phyloP scores from a whole-genome alignment of 192 early-diverging fungal species.

The Coemansia sp. region DNA sequence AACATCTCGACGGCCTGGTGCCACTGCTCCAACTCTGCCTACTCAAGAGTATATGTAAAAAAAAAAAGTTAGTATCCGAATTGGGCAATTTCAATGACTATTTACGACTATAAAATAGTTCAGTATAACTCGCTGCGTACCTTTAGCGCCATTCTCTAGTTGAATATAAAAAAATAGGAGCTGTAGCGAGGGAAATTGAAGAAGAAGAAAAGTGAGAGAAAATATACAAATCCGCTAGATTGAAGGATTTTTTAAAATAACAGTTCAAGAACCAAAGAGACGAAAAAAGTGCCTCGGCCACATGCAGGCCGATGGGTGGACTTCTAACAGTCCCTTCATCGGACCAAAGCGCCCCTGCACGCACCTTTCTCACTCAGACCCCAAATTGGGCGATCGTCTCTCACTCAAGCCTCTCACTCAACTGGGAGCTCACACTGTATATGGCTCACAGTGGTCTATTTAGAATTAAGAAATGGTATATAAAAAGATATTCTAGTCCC shows the following conservation, averaged over 20 bases:
- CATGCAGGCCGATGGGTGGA: neutral
- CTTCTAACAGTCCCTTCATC: too few species aligned
- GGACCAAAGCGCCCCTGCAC: too few species aligned
- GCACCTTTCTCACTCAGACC: neutral
- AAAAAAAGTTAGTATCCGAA: conserved; percentile 10
- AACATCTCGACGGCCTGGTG: conserved; percentile 73
- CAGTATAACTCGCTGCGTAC: neutral
- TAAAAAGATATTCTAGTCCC: neutral
- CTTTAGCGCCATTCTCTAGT: conserved; percentile 31
- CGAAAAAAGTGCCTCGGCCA: too few species aligned
- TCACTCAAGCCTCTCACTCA: neutral
- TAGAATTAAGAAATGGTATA: neutral
- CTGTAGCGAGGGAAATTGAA: neutral
- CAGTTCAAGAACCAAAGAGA: too few species aligned
- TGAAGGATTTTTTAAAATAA: too few species aligned
- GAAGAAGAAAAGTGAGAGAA: conserved; percentile 11
- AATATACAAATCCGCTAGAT: conserved; percentile 6
- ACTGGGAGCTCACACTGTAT: neutral
- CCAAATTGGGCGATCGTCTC: neutral
- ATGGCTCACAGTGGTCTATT: neutral
- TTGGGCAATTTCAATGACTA: conserved; percentile 5
- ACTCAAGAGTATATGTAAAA: neutral
- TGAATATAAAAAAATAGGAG: conserved; percentile 15
- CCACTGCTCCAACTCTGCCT: conserved; percentile 88
- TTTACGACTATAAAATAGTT: neutral